Evolutionary conservation across 805 yeast species (phyloP), one percentile per base, ranked within the genome.

Genomic region (Starmera pachycereana): DNA sequence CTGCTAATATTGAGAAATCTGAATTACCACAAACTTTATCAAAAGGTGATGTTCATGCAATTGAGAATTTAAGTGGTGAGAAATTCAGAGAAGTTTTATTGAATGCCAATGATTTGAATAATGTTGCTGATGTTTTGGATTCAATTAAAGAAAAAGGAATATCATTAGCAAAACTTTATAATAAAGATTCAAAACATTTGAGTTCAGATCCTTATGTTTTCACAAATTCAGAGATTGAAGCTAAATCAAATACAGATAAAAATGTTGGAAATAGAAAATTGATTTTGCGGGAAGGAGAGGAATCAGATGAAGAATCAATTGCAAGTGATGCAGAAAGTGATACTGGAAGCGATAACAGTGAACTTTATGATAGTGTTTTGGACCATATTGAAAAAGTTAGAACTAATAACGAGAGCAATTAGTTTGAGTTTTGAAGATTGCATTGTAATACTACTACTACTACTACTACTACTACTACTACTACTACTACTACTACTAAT

Each of bases 131-230:
- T 14, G 58, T 64, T 6, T 52, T 71, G 35, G 63, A 62, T 36
- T 58, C 60, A 28, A 46, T 71, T 40, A 67, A 67, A 41, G 54
- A 49, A 8, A 54, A 58, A 28, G 74, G 75, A 5, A 59, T 69
- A 12, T 53, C 63, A 14, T 42, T 71, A n/a, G 60, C 62, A 29
- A 50, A 52, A 13, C 45, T 54, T 8, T 63, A 62, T 25, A 43
- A 54, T 27, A 61, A 53, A 32, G 42, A 37, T 12, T 9, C 37
- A 2, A 22, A 22, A 22, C 27, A 22, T 22, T 22, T 22, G 9
- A 39, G 35, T 10, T 22, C 37, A 18, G 34, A 44, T 18, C 44
- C 42, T 6, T 41, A 39, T 14, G 32, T 41, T 8, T 37, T 40
- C 9, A 41, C 38, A 10, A 13, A 22, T 14, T 16, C 16, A 10